Evolutionary conservation across 345 rosid species (phyloP), one percentile per base, ranked within the genome.

Genomic region (Eucalyptus erythrocorys): DNA sequence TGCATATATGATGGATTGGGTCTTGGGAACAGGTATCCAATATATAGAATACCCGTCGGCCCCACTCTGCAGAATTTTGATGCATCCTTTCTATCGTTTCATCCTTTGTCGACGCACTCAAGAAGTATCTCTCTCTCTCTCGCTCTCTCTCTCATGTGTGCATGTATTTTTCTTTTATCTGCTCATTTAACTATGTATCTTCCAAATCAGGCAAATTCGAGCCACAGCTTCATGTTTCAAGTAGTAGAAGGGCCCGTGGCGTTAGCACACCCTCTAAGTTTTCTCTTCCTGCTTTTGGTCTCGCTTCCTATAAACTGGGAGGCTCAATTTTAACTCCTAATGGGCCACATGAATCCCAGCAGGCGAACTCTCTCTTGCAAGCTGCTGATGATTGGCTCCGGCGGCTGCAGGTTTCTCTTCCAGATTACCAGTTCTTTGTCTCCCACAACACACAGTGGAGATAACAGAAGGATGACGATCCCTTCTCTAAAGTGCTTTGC

Each of bases 1-100:
- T 86, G 49, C 86, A 76, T 89, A 27, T 89, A 24, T 88, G 6
- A 68, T 64, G 32, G 30, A 76, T 68, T 87, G 86, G 66, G 87
- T 89, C 61, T 66, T 90, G 87, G 89, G 48, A 91, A 42, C 91
- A 96, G 99, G 99, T 96, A 96, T 88, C 99, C 98, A 48, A 97
- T 95, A 85, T 97, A 97, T 89, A 94, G 99, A 90, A 97, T 96
- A 94, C 99, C 96, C 43, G 88, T 91, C 37, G 99, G 99, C 45
- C 95, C 92, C 51, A 93, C 97, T 3, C 91, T 96, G 89, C 97
- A 95, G 91, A 95, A 94, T 91, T 91, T 96, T 79, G 98, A 96
- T 87, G 96, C 98, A 80, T 95, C 96, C 86, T 97, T 97, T 90
- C 87, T 97, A 90, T 94, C 99, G 32, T 97, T 96, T 91, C 99